Conservation (phyloP, 2,329 filamentous ascomycete genomes). For the Dactylellina sp. region DNA sequence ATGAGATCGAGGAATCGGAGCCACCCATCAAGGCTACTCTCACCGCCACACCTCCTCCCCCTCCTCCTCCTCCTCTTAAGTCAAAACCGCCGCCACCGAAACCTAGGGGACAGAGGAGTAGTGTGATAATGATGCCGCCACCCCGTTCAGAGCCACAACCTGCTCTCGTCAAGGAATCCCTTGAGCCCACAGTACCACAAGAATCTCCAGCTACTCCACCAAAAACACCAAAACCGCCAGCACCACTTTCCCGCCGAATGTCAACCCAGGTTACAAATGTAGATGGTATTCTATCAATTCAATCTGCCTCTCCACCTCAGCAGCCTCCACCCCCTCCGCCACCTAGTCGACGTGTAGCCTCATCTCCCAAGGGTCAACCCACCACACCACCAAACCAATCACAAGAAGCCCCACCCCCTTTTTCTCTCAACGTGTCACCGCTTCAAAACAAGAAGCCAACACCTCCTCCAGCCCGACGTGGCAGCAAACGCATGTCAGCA, state of each 20-base stretch:
- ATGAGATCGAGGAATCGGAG: constrained; percentile 34
- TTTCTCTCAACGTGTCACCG: constrained; percentile 39
- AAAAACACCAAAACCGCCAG: constrained; percentile 41
- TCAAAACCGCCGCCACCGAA: constrained; percentile 53
- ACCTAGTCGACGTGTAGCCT: constrained; percentile 54
- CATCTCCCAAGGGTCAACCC: constrained; percentile 34
- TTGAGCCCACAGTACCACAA: constrained; percentile 3
- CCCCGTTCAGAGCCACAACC: constrained; percentile 29
- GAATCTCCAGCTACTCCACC: constrained; percentile 37
- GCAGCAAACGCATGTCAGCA: constrained; percentile 50
- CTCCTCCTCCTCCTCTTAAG: constrained; percentile 21
- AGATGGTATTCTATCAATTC: constrained; percentile 18
- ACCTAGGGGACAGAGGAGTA: constrained; percentile 48
- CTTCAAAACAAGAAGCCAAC: constrained; percentile 42
- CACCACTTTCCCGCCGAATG: constrained; percentile 49
- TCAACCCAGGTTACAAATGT: constrained; percentile 22
- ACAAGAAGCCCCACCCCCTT: constrained; percentile 30
- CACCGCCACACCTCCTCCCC: constrained; percentile 3
- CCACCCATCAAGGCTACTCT: constrained; percentile 1
- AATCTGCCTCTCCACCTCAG: constrained; percentile 28
- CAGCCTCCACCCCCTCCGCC: constrained; percentile 55
- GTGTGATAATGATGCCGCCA: constrained; percentile 47
- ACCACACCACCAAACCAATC: constrained; percentile 29
- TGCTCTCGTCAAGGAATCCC: constrained; percentile 14
- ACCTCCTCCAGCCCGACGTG: constrained; percentile 39